phyloP scores from a whole-genome alignment of 441 rosid genomes.

The Erodium moschatum region DNA sequence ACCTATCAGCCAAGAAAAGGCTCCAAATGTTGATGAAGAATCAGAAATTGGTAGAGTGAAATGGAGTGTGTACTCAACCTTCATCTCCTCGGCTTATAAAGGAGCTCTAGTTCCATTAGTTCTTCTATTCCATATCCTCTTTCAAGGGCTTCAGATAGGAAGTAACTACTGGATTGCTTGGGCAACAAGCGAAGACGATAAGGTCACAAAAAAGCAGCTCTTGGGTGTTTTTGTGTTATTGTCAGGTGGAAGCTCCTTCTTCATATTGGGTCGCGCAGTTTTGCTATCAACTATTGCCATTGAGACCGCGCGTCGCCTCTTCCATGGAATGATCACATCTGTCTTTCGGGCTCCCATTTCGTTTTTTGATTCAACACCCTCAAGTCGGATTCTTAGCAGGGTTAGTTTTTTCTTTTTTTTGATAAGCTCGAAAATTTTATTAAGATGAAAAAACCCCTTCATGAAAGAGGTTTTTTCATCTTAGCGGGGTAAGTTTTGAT shows the following conservation, averaged over 20 bases:
- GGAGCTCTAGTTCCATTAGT: slow-evolving; percentile 71
- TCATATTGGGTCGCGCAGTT: slow-evolving; percentile 51
- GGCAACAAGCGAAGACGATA: slow-evolving; percentile 47
- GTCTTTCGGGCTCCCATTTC: slow-evolving; percentile 55
- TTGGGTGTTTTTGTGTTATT: slow-evolving; percentile 37
- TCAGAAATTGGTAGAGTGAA: slow-evolving; percentile 87
- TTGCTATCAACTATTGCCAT: slow-evolving; percentile 43
- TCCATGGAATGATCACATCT: slow-evolving; percentile 38
- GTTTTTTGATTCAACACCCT: slow-evolving; percentile 55
- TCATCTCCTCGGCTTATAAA: slow-evolving; percentile 58
- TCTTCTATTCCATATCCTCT: slow-evolving; percentile 66
- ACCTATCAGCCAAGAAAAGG: slow-evolving; percentile 18
- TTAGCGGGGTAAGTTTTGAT: slow-evolving; percentile 39
- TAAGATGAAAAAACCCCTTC: too few species aligned
- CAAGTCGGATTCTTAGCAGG: slow-evolving; percentile 49
- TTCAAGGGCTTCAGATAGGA: slow-evolving; percentile 71
- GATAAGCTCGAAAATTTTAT: too few species aligned
- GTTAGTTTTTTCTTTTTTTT: too few species aligned
- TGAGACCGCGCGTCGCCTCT: slow-evolving; percentile 45
- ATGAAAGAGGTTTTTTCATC: too few species aligned
- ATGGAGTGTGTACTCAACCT: slow-evolving; percentile 73
- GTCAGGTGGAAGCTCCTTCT: slow-evolving; percentile 53
- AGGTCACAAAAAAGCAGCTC: slow-evolving; percentile 27
- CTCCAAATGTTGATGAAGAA: slow-evolving; percentile 81
- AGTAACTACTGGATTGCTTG: slow-evolving; percentile 99